phyloP scores from a whole-genome alignment of 2,329 filamentous ascomycete genomes.

The Chrysoporthe deuterocubensis region DNA sequence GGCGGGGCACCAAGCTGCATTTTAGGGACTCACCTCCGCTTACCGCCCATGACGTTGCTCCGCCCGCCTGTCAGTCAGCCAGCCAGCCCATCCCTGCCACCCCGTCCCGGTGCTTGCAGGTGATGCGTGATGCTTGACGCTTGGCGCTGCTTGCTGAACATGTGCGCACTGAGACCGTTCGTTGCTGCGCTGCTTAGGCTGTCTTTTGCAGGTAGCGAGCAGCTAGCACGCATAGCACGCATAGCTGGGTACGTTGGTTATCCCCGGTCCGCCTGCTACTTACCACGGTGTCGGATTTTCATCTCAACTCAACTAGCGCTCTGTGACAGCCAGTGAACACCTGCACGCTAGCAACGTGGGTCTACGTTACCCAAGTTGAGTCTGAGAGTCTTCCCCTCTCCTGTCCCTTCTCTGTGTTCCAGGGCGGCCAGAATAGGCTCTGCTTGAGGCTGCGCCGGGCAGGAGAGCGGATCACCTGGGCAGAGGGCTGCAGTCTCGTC shows the following conservation, averaged over 20 bases:
- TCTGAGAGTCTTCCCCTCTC: neutral
- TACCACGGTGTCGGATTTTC: slow-evolving; percentile 19
- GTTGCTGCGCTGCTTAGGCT: neutral
- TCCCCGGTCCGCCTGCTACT: neutral
- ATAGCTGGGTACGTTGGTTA: neutral
- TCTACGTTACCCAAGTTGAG: neutral
- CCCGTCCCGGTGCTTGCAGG: neutral
- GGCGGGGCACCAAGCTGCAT: slow-evolving; percentile 16
- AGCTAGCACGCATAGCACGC: neutral
- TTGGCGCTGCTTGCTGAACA: slow-evolving; percentile 1
- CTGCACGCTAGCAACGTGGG: slow-evolving; percentile 17
- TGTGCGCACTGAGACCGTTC: neutral
- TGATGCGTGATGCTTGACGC: neutral
- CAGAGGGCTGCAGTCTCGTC: no score
- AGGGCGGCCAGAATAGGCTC: no score
- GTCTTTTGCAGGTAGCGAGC: no score
- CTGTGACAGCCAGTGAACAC: slow-evolving; percentile 17
- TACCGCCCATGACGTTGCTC: slow-evolving; percentile 25
- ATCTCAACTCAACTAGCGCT: neutral
- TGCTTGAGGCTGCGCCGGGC: no score
- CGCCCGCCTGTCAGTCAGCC: slow-evolving; percentile 17
- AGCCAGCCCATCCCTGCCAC: slow-evolving; percentile 7
- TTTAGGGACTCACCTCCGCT: slow-evolving; percentile 16
- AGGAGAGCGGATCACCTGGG: no score
- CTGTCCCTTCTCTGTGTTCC: no score